A percentile compares a stretch with the other conserved stretches of the same genome.
Conservation (phyloP, 139 green algal genomes). For the Volvox africanus region DNA sequence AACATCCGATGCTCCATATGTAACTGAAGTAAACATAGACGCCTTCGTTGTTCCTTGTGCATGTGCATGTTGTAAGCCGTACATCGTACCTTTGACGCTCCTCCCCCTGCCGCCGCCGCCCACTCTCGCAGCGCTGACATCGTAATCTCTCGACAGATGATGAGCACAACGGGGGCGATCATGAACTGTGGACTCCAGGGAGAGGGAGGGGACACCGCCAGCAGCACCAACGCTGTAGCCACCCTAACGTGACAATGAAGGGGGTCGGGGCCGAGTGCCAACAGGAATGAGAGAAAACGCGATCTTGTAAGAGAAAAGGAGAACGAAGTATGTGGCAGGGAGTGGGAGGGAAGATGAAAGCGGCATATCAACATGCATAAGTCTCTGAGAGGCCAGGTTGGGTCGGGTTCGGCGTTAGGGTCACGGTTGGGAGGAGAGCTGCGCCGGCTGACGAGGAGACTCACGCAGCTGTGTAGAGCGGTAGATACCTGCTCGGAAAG, state of each 20-base stretch:
- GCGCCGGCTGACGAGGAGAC: too few relatives aligned
- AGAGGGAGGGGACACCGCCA: slow-evolving; percentile 69
- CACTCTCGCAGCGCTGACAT: slow-evolving; percentile 95
- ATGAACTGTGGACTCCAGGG: slow-evolving; percentile 68
- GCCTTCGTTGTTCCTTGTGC: too few relatives aligned
- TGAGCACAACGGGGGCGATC: slow-evolving; percentile 73
- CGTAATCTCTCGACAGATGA: slow-evolving; percentile 92
- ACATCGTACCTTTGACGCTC: slow-evolving; percentile 74
- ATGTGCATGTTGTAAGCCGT: too few relatives aligned
- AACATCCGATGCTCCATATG: too few relatives aligned
- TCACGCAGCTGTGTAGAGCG: too few relatives aligned
- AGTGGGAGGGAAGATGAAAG: not conserved
- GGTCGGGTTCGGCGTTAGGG: not conserved
- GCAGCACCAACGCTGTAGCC: slow-evolving; percentile 37
- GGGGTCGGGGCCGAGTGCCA: not conserved
- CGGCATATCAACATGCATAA: not conserved
- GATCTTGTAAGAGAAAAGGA: not conserved
- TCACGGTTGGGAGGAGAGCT: too few relatives aligned
- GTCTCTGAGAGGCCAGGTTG: too few relatives aligned
- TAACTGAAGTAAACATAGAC: too few relatives aligned
- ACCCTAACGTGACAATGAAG: not conserved
- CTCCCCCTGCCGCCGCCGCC: slow-evolving; percentile 82
- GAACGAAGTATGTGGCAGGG: not conserved
- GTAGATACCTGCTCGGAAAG: too few relatives aligned
- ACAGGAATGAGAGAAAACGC: not conserved